These are phyloP conservation scores for Penicillium sp. DNA, from an alignment of 2,329 filamentous ascomycete species.

Conservation along the genomic window DNA sequence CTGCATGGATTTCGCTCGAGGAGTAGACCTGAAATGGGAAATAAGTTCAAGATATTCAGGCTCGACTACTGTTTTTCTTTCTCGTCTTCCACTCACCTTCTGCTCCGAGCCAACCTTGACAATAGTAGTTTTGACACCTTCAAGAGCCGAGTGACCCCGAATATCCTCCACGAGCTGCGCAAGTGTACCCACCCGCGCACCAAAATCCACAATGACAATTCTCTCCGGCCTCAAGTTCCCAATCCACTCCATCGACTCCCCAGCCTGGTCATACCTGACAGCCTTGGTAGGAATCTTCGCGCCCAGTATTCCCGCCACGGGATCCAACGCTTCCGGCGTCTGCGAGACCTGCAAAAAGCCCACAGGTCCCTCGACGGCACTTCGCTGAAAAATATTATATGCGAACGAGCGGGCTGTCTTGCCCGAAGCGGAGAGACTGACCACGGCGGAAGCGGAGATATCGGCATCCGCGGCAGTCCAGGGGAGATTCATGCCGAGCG, in stretches of 20 bases:
- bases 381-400: constrained; percentile 26
- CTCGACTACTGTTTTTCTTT: too few species aligned
- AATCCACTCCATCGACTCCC: not conserved
- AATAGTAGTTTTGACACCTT: constrained; percentile 6
- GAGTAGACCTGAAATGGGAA: constrained; percentile 1
- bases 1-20: constrained; percentile 1
- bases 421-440: constrained; percentile 32
- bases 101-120: constrained; percentile 19
- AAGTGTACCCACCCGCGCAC: constrained; percentile 10
- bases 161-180: constrained; percentile 3
- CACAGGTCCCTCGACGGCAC: constrained; percentile 17
- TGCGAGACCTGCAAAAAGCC: constrained; percentile 28
- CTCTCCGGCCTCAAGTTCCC: constrained; percentile 14
- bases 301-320: not conserved
- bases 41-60: too few species aligned
- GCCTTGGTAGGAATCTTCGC: constrained; percentile 7
- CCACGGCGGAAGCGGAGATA: constrained; percentile 35
- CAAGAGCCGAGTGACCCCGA: not conserved
- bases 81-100: constrained; percentile 1
- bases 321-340: constrained; percentile 8
- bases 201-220: constrained; percentile 22
- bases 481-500: constrained; percentile 9
- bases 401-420: constrained; percentile 33
- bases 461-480: constrained; percentile 38
- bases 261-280: constrained; percentile 11